Conservation (phyloP, 1,284 basidiomycete genomes). For the Marasmius tenuissimus region DNA sequence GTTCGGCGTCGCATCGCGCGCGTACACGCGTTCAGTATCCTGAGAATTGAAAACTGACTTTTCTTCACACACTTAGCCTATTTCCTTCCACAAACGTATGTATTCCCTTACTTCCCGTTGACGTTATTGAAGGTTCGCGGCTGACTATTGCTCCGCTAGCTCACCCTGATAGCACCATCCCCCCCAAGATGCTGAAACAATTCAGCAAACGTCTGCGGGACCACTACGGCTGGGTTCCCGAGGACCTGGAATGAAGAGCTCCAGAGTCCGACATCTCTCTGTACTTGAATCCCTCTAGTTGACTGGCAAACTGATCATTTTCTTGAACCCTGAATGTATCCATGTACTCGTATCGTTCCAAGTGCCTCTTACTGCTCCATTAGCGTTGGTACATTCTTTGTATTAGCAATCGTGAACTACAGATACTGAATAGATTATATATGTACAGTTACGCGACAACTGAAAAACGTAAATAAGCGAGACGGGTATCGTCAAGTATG, state of each 20-base stretch:
- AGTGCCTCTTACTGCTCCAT: too few species aligned
- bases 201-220: slow-evolving; percentile 60
- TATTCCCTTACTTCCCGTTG: slow-evolving; percentile 6
- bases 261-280: neutral
- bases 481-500: too few species aligned
- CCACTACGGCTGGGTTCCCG: slow-evolving; percentile 70
- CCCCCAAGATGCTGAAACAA: slow-evolving; percentile 48
- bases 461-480: too few species aligned
- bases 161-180: slow-evolving; percentile 68
- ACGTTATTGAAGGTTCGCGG: neutral
- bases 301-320: neutral
- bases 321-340: too few species aligned
- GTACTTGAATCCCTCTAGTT: neutral
- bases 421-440: too few species aligned
- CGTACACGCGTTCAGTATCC: neutral
- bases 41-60: too few species aligned
- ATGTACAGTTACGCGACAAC: too few species aligned
- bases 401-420: too few species aligned
- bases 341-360: too few species aligned
- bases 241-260: slow-evolving; percentile 42
- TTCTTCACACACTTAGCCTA: slow-evolving; percentile 43
- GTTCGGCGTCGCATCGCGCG: slow-evolving; percentile 7
- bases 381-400: too few species aligned
- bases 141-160: slow-evolving; percentile 38
- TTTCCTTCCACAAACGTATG: slow-evolving; percentile 76